Percentiles rank a stretch among this genome's conserved stretches.
Evolutionary conservation across 208 protist species (phyloP).

Genomic region (Leishmania guyanensis): DNA sequence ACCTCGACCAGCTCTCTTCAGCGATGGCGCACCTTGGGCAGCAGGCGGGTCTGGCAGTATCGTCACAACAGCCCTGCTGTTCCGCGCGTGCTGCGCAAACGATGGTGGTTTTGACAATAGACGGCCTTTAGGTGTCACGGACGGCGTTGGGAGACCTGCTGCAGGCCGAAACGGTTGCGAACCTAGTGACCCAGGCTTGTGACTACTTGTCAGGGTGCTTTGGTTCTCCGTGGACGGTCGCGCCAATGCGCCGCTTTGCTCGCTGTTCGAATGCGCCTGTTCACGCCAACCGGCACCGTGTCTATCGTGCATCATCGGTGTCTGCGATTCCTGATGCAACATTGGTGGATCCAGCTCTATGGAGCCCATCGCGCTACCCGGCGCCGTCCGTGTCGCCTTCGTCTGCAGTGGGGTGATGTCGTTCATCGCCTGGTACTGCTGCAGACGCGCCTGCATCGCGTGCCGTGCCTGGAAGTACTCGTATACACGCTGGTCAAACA

Average conservation of each 20-base stretch:
- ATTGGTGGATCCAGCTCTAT: neutral
- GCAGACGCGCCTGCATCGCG: slow-evolving; percentile 29
- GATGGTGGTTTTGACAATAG: neutral
- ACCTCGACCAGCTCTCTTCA: neutral
- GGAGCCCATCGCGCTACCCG: neutral
- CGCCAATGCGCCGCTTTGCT: neutral
- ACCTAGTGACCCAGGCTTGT: neutral
- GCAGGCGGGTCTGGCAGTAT: neutral
- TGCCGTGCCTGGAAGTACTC: slow-evolving; percentile 61
- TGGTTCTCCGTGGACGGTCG: neutral
- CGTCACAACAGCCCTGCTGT: neutral
- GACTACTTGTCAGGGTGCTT: neutral
- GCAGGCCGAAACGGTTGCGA: too few species aligned
- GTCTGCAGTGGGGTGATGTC: neutral
- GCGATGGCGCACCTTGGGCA: neutral
- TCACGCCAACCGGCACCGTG: too few species aligned
- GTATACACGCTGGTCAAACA: slow-evolving; percentile 82
- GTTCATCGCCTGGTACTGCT: slow-evolving; percentile 6
- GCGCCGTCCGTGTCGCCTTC: neutral
- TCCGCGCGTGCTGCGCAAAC: neutral
- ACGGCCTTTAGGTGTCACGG: neutral
- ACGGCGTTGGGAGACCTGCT: neutral
- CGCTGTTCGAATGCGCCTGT: neutral
- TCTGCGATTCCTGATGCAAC: neutral
- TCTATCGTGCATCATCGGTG: neutral